These are phyloP conservation scores for Colletotrichum tropicicola DNA, from an alignment of 2,329 filamentous ascomycete species.

Conservation along the genomic window DNA sequence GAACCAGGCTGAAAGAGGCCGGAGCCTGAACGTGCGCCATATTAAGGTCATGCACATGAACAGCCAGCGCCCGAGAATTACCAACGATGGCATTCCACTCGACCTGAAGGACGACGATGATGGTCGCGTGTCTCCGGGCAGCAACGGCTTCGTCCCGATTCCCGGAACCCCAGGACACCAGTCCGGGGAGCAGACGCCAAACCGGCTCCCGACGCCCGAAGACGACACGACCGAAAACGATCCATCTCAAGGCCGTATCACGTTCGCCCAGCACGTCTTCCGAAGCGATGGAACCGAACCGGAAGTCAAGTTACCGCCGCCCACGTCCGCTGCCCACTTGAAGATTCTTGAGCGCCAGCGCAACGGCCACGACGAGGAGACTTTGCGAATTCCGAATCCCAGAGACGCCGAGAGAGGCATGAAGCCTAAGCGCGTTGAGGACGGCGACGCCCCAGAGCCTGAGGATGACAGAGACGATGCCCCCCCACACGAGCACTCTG, in stretches of 20 bases:
- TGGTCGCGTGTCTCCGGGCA: slow-evolving; percentile 29
- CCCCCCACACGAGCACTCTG: slow-evolving; percentile 34
- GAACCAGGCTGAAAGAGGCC: slow-evolving; percentile 63
- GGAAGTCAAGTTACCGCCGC: slow-evolving; percentile 58
- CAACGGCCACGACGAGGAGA: slow-evolving; percentile 73
- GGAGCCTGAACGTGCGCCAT: slow-evolving; percentile 57
- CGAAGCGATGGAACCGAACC: slow-evolving; percentile 65
- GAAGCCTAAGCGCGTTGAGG: slow-evolving; percentile 65
- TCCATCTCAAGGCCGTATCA: slow-evolving; percentile 55
- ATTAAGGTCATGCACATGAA: slow-evolving; percentile 73
- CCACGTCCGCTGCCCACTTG: slow-evolving; percentile 78
- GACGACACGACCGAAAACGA: slow-evolving; percentile 1
- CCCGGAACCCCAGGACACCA: slow-evolving; percentile 5
- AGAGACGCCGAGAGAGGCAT: slow-evolving; percentile 88
- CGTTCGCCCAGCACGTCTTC: slow-evolving; percentile 74
- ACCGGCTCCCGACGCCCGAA: not conserved
- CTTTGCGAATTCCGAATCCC: slow-evolving; percentile 89
- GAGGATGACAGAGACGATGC: slow-evolving; percentile 45
- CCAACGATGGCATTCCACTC: slow-evolving; percentile 67
- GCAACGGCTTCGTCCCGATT: slow-evolving; percentile 25
- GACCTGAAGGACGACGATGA: slow-evolving; percentile 47
- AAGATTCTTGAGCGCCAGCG: slow-evolving; percentile 88
- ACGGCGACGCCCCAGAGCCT: slow-evolving; percentile 43
- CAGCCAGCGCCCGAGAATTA: slow-evolving; percentile 63
- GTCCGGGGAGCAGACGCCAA: slow-evolving; percentile 17